These are phyloP conservation scores for Blastobotrys serpentis DNA, from an alignment of 1,139 yeast genomes.

Conservation along the genomic window DNA sequence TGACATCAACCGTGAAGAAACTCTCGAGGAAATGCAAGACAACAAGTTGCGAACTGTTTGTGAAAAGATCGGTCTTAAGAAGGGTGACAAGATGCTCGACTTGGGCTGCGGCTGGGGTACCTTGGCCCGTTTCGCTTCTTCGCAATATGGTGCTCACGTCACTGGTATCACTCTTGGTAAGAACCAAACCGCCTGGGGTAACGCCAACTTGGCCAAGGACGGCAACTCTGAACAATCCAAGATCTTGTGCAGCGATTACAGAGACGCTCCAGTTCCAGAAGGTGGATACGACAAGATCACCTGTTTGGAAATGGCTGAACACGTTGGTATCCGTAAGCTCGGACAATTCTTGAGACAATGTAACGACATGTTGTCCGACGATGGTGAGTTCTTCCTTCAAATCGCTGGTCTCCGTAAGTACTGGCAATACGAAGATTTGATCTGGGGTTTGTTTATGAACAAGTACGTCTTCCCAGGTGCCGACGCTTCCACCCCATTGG, in stretches of 20 bases:
- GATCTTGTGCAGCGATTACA: slow-evolving; percentile 82
- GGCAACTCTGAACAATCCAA: slow-evolving; percentile 69
- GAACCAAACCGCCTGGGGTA: slow-evolving; percentile 93
- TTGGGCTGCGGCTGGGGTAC: slow-evolving; percentile 98
- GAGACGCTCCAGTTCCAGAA: slow-evolving; percentile 79
- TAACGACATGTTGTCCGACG: slow-evolving; percentile 84
- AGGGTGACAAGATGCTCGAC: slow-evolving; percentile 76
- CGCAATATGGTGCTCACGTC: slow-evolving; percentile 79
- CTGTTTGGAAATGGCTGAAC: slow-evolving; percentile 95
- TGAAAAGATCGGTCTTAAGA: slow-evolving; percentile 72
- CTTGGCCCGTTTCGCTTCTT: slow-evolving; percentile 78
- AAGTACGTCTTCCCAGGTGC: slow-evolving; percentile 97
- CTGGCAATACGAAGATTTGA: slow-evolving; percentile 93
- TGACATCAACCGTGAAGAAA: slow-evolving; percentile 68
- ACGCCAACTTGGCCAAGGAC: slow-evolving; percentile 61
- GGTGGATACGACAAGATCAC: slow-evolving; percentile 83
- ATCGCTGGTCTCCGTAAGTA: slow-evolving; percentile 87
- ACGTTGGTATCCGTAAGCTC: slow-evolving; percentile 89
- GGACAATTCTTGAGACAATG: slow-evolving; percentile 74
- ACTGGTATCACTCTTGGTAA: slow-evolving; percentile 89
- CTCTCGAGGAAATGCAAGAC: slow-evolving; percentile 86
- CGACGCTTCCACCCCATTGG: slow-evolving; percentile 92
- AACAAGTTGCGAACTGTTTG: slow-evolving; percentile 85
- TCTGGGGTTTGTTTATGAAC: slow-evolving; percentile 96
- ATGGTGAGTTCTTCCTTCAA: slow-evolving; percentile 83